These are phyloP conservation scores for Candida anutae DNA, from an alignment of 1,139 yeast species.

Conservation along the genomic window DNA sequence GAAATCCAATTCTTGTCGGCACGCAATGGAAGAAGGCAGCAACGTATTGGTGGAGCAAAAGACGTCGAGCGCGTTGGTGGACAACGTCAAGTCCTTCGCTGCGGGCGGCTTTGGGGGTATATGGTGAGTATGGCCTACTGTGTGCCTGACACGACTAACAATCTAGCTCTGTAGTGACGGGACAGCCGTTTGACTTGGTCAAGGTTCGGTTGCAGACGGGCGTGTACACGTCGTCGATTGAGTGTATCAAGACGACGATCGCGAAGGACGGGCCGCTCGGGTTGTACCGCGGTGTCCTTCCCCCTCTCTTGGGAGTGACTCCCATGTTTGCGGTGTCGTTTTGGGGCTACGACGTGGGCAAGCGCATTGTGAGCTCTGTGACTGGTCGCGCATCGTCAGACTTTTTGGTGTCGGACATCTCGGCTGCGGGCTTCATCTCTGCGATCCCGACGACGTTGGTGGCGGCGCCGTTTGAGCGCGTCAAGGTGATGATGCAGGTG, in stretches of 20 bases:
- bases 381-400: conserved; percentile 33
- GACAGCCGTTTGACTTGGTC: conserved; percentile 92
- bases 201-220: conserved; percentile 88
- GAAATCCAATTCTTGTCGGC: conserved; percentile 1
- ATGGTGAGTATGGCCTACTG: conserved; percentile 19
- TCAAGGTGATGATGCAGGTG: conserved; percentile 88
- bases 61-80: conserved; percentile 40
- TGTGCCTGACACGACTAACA: conserved; percentile 4
- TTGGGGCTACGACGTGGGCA: conserved; percentile 97
- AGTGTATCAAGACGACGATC: conserved; percentile 63
- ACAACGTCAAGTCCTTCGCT: conserved; percentile 66
- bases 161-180: conserved; percentile 73
- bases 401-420: conserved; percentile 62
- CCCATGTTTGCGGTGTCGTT: conserved; percentile 98
- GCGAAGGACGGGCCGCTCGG: conserved; percentile 70
- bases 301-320: conserved; percentile 90
- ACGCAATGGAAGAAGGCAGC: conserved; percentile 39
- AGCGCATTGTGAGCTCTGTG: conserved; percentile 51
- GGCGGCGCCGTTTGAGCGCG: conserved; percentile 95
- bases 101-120: conserved; percentile 74
- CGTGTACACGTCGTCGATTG: conserved; percentile 49
- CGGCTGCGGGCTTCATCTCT: conserved; percentile 92
- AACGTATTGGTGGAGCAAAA: conserved; percentile 44
- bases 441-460: conserved; percentile 93
- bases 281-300: conserved; percentile 78